These are phyloP conservation scores for Leccinum barrowsii DNA, from an alignment of 768 basidiomycete genomes.

Conservation along the genomic window DNA sequence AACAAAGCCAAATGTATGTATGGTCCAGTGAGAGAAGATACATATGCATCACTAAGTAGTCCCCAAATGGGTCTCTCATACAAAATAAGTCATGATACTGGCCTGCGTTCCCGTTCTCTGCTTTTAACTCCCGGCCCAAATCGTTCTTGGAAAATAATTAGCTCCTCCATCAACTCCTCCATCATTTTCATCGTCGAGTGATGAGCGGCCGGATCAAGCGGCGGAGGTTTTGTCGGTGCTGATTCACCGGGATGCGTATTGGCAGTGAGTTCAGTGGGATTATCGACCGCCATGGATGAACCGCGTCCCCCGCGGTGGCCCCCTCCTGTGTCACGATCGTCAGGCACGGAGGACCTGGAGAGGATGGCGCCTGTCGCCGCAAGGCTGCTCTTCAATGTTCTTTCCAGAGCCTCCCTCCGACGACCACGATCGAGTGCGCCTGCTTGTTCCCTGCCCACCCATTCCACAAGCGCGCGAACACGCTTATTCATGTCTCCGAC, in stretches of 20 bases:
- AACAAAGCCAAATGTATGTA: slow-evolving; percentile 23
- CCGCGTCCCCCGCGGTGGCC: slow-evolving; percentile 11
- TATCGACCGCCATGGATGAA: slow-evolving; percentile 36
- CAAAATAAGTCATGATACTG: slow-evolving; percentile 29
- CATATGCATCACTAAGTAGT: slow-evolving; percentile 10
- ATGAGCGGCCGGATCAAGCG: slow-evolving; percentile 15
- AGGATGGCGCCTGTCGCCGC: slow-evolving; percentile 9
- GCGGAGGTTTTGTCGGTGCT: slow-evolving; percentile 2
- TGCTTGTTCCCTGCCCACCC: slow-evolving; percentile 88
- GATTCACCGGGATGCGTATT: slow-evolving; percentile 17
- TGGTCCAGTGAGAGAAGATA: neutral
- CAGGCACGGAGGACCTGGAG: slow-evolving; percentile 8
- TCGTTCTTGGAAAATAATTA: slow-evolving; percentile 84
- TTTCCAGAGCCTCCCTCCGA: slow-evolving; percentile 64
- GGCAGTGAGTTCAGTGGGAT: slow-evolving; percentile 6
- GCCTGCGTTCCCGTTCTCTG: slow-evolving; percentile 52
- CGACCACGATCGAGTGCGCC: slow-evolving; percentile 67
- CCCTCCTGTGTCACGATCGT: slow-evolving; percentile 14
- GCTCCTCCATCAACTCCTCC: slow-evolving; percentile 88
- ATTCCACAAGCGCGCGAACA: slow-evolving; percentile 84
- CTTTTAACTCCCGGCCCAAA: slow-evolving; percentile 61
- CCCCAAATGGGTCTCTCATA: slow-evolving; percentile 1
- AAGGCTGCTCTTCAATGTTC: slow-evolving; percentile 36
- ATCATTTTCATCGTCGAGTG: slow-evolving; percentile 71
- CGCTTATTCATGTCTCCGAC: slow-evolving; percentile 98